These are phyloP conservation scores for Dictyostelium firmibasis DNA, from an alignment of 78 protist species.

Conservation along the genomic window DNA sequence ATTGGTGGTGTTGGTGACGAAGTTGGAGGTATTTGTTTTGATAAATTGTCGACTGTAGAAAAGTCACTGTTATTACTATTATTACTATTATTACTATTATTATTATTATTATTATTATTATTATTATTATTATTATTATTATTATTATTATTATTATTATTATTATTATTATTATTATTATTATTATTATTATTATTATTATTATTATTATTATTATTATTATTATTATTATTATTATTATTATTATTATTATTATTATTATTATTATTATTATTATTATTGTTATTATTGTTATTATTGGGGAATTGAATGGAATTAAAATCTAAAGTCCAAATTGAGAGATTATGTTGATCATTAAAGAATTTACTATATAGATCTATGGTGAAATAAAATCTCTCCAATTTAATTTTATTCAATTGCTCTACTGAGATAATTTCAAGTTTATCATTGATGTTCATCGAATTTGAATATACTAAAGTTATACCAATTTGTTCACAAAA, in stretches of 20 bases:
- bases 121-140: too few relatives aligned
- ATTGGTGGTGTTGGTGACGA: too few relatives aligned
- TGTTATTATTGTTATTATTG: too few relatives aligned
- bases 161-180: too few relatives aligned
- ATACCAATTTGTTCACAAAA: background rate
- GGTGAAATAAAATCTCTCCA: background rate
- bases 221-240: too few relatives aligned
- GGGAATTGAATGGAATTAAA: background rate
- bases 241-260: too few relatives aligned
- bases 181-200: too few relatives aligned
- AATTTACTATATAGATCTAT: background rate
- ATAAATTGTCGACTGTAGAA: background rate
- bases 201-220: too few relatives aligned
- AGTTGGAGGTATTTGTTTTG: background rate
- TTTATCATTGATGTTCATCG: background rate
- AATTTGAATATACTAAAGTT: background rate
- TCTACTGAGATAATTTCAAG: background rate
- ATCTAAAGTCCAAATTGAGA: background rate
- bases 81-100: too few relatives aligned
- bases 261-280: too few relatives aligned
- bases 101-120: too few relatives aligned
- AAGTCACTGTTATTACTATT: background rate
- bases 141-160: too few relatives aligned
- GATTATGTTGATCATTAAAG: background rate
- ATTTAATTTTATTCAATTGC: background rate